Percentiles rank a stretch among this genome's conserved stretches.
These are phyloP conservation scores for Hypoxylon lenormandii DNA, from an alignment of 495 filamentous ascomycete genomes.

Conservation along the genomic window DNA sequence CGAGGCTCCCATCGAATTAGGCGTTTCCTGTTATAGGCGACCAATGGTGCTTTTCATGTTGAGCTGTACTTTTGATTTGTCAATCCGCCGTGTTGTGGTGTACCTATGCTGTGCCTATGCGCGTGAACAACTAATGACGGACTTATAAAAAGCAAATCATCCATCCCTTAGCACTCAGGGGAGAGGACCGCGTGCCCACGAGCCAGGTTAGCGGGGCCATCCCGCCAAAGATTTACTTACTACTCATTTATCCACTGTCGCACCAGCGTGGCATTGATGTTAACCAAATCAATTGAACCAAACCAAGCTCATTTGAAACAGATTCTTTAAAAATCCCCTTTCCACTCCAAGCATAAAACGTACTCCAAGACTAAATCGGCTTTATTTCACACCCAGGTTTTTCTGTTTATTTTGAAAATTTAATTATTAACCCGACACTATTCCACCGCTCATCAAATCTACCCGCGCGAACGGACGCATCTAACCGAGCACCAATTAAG, in stretches of 20 bases:
- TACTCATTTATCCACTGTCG: constrained; percentile 21
- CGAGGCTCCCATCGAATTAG: constrained; percentile 4
- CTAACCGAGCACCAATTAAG: constrained; percentile 18
- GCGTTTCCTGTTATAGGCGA: background rate
- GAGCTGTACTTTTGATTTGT: constrained; percentile 32
- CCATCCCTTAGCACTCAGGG: background rate
- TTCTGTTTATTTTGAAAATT: constrained; percentile 6
- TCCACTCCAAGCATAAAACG: constrained; percentile 16
- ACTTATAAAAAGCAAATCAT: background rate
- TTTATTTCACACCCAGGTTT: background rate
- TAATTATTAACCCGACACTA: constrained; percentile 17
- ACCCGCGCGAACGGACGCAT: constrained; percentile 26
- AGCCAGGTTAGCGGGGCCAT: background rate
- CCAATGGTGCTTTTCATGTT: background rate
- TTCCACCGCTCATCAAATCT: background rate
- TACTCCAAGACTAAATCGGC: constrained; percentile 3
- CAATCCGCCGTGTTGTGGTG: constrained; percentile 24
- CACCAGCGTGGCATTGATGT: constrained; percentile 25
- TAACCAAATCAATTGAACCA: constrained; percentile 35
- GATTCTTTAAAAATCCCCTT: constrained; percentile 24
- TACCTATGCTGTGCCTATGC: background rate
- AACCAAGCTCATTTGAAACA: constrained; percentile 32
- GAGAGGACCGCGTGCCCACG: background rate
- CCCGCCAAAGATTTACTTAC: background rate
- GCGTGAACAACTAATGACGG: constrained; percentile 17